These are phyloP conservation scores for Coemansia sp. DNA, from an alignment of 192 early-diverging fungal genomes.

Conservation along the genomic window DNA sequence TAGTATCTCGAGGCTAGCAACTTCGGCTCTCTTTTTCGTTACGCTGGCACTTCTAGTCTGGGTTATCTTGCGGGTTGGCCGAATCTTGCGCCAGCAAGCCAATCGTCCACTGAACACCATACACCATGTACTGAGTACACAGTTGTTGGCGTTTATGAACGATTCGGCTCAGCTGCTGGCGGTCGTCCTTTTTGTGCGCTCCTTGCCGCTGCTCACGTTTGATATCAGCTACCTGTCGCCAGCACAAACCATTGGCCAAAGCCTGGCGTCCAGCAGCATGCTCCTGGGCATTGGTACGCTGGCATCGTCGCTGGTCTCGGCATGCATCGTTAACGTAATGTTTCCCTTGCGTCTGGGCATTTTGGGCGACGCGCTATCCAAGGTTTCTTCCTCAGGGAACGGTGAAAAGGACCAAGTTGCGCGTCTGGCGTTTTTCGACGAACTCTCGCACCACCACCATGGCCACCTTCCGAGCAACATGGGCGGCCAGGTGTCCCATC, in stretches of 20 bases:
- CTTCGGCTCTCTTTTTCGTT: constrained; percentile 14
- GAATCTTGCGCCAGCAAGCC: constrained; percentile 18
- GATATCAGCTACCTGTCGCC: constrained; percentile 52
- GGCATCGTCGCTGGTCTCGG: constrained; percentile 27
- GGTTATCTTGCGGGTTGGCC: constrained; percentile 11
- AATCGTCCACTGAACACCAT: constrained; percentile 26
- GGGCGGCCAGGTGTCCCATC: constrained; percentile 23
- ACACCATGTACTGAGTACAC: constrained; percentile 30
- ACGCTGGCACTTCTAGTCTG: constrained; percentile 24
- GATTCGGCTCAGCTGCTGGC: constrained; percentile 17
- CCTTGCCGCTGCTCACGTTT: constrained; percentile 31
- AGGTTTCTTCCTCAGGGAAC: neutral
- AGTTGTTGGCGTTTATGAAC: constrained; percentile 35
- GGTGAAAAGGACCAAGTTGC: constrained; percentile 17
- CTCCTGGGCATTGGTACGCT: constrained; percentile 41
- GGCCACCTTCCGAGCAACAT: constrained; percentile 16
- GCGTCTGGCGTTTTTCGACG: constrained; percentile 31
- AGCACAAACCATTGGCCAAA: neutral
- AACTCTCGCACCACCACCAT: neutral
- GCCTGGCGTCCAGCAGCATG: constrained; percentile 30
- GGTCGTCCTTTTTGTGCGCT: constrained; percentile 25
- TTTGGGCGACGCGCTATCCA: constrained; percentile 20
- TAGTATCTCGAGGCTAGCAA: constrained; percentile 35
- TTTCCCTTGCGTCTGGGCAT: constrained; percentile 22
- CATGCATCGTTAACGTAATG: constrained; percentile 23